Conservation (phyloP, 2,329 filamentous ascomycete species). For the Fusarium sp. region DNA sequence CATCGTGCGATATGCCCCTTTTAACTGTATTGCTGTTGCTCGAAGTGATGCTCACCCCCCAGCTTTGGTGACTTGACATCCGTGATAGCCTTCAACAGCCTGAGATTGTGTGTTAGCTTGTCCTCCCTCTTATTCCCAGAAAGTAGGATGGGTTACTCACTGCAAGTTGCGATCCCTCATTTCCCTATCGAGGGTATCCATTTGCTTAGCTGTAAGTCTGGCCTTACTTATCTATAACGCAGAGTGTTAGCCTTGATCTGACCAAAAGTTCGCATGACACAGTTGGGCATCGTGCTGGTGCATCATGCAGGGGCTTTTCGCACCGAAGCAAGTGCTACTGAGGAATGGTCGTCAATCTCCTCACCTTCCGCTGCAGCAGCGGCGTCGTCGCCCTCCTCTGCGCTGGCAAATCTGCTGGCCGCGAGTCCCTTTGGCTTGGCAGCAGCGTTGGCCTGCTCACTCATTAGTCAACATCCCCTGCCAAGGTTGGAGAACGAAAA, state of each 20-base stretch:
- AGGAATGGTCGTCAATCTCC: slow-evolving; percentile 72
- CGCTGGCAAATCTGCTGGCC: slow-evolving; percentile 66
- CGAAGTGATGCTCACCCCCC: slow-evolving; percentile 34
- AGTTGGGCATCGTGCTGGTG: slow-evolving; percentile 48
- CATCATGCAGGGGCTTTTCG: slow-evolving; percentile 65
- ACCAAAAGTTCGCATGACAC: slow-evolving; percentile 27
- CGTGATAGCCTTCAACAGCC: slow-evolving; percentile 49
- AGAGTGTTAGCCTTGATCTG: slow-evolving; percentile 39
- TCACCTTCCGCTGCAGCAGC: slow-evolving; percentile 67
- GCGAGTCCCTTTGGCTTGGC: slow-evolving; percentile 65
- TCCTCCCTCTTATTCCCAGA: no score
- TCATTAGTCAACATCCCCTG: neutral
- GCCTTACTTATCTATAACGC: slow-evolving; percentile 59
- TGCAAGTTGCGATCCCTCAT: slow-evolving; percentile 68
- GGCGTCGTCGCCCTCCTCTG: slow-evolving; percentile 54
- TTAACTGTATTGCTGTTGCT: slow-evolving; percentile 39
- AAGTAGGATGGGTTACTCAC: slow-evolving; percentile 52
- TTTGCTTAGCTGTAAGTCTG: slow-evolving; percentile 61
- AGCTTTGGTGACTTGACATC: slow-evolving; percentile 42
- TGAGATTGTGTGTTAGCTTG: slow-evolving; percentile 25
- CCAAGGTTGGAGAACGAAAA: neutral
- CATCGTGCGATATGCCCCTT: slow-evolving; percentile 15
- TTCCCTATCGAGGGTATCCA: slow-evolving; percentile 68
- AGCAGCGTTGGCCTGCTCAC: slow-evolving; percentile 59
- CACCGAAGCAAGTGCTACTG: slow-evolving; percentile 76